Base-by-base conservation (phyloP, 768 basidiomycete genomes). In the Phylloporus rhodoxanthus region DNA sequence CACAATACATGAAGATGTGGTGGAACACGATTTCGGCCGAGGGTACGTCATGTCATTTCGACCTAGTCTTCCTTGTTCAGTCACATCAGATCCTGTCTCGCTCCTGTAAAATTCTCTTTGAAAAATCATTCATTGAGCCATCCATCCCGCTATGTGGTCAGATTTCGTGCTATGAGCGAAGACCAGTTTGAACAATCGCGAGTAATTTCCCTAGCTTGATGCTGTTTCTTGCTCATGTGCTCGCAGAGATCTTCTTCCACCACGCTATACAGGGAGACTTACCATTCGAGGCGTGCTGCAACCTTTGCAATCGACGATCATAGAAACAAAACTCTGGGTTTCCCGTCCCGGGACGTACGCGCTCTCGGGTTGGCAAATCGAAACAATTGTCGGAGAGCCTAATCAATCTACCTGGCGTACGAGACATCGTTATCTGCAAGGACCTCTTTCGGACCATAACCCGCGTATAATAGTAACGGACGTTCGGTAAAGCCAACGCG, bases 111-210 rank as follows among this genome's bases (percentile, higher is more conserved):
- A 7, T 76, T 93, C 54, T 68, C 67, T 14, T 53, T 95, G 25
- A 77, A 79, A 25, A 95, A 94, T 61, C 75, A 82, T 54, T 95
- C 92, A 0, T 67, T 80, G 34, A 80, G 82, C 1, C 74, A 81
- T 45, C 65, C 77, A 15, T 73, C 73, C n/a, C 74, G 78, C 38
- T 88, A 79, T 57, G 70, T 76, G 33, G 66, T 91, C 13, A 77
- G 68, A 52, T 61, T 88, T 8, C 59, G 66, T 52, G 57, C 63
- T 10, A 57, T 65, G 49, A 53, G 20, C 23, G 45, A 48, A 55
- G 57, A 44, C 25, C 49, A 50, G 48, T 54, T 50, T 36, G 66
- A 51, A 34, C 57, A 61, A 60, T 56, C 45, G 58, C 54, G 50
- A 47, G 57, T 58, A 23, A 32, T 52, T 51, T 30, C 43, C 44